phyloP scores from a whole-genome alignment of 805 yeast genomes.

The Vanderwaltozyma tropicalis region DNA sequence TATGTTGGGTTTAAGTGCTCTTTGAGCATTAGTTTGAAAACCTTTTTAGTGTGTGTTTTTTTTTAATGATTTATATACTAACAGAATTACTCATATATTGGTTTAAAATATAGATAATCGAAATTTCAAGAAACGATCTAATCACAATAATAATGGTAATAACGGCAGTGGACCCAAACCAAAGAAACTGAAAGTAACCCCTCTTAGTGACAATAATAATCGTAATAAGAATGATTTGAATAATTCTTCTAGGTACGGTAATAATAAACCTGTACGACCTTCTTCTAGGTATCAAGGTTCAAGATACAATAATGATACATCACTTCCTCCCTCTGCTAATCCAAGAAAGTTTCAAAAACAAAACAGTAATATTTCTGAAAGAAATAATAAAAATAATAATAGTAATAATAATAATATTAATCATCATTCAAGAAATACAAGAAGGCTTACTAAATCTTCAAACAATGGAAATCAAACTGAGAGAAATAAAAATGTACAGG shows the following conservation, averaged over 20 bases:
- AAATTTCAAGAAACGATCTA: background rate
- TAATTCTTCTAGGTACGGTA: background rate
- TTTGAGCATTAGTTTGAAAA: too few species aligned
- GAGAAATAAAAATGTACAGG: too few species aligned
- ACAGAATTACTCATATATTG: too few species aligned
- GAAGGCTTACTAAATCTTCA: background rate
- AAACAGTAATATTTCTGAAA: too few species aligned
- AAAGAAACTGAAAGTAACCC: background rate
- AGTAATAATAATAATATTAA: background rate
- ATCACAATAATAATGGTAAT: background rate
- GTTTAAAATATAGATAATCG: background rate
- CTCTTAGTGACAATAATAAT: constrained; percentile 1
- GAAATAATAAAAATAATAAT: constrained; percentile 2
- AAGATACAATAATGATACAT: constrained; percentile 6
- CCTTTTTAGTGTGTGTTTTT: background rate
- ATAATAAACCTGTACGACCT: constrained; percentile 4
- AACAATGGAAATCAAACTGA: too few species aligned
- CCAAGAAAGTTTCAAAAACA: too few species aligned
- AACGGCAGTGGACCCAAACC: background rate
- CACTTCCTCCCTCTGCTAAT: too few species aligned
- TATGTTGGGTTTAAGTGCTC: too few species aligned
- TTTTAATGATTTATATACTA: too few species aligned
- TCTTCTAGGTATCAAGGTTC: constrained; percentile 13
- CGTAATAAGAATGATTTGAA: background rate
- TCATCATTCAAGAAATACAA: background rate